Base-by-base conservation (phyloP, 495 filamentous ascomycete species). In the Daldinia decipiens region DNA sequence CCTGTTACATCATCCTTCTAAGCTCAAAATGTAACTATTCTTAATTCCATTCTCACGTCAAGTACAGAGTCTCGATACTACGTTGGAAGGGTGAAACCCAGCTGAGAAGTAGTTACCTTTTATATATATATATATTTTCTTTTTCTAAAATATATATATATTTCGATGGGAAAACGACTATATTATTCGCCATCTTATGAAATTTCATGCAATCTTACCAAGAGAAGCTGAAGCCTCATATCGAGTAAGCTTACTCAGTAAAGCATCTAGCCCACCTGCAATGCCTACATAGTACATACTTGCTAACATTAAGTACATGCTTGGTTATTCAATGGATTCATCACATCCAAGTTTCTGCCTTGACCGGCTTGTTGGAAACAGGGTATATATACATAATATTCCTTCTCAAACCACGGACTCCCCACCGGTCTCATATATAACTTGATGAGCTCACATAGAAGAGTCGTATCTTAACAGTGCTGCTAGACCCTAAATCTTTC, bases 351-450 rank as follows among this genome's bases (percentile, higher is more conserved):
- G 29, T 31, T 31, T 31, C 29, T 31, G 29, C 29, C 29, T 31
- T 31, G 29, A 27, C 59, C 66, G 43, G 59, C 59, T 50, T 39
- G 6, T 13, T 43, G 66, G 59, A 31, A 31, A 39, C 19, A 15
- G 12, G 47, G 26, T 52, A 53, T 8, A 52, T 68, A 62, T 6
- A 34, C 29, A 12, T 36, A 63, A 59, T 26, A 50, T 61, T 1
- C 1, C 27, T 29, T 39, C 21, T 59, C 7, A 59, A 34, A 34
- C 29, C 40, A 56, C 26, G 17, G 21, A 21, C 40, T 19, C 6
- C 6, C 17, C 17, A 21, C 7, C 40, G 4, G n/a, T 8, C 17
- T 19, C 4, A 17, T 45, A 45, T 5, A 39, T 39, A 13, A 39
- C 38, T 39, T 4, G 43, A 50, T 24, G 8, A 5, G 8, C 45